Evolutionary conservation across 108 stramenopile species (phyloP).

Genomic region (Cyclotella sp.): DNA sequence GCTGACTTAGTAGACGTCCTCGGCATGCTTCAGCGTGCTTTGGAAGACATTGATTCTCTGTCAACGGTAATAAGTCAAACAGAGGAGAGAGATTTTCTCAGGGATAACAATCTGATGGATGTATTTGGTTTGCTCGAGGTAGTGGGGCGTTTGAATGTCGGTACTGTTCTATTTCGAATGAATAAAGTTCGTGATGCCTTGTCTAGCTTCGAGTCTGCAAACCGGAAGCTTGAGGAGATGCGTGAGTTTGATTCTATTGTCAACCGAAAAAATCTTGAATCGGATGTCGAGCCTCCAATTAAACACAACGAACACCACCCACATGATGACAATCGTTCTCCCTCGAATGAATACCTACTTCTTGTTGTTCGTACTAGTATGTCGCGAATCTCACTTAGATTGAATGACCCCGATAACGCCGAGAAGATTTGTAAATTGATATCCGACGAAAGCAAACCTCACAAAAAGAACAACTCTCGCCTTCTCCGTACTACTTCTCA

Average conservation of each 20-base stretch:
- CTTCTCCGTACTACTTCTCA: slow-evolving; percentile 15
- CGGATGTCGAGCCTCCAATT: not conserved
- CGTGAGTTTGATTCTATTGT: not conserved
- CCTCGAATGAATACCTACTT: slow-evolving; percentile 39
- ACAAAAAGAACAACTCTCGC: slow-evolving; percentile 12
- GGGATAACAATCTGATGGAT: not conserved
- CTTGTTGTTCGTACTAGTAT: slow-evolving; percentile 36
- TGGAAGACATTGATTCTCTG: slow-evolving; percentile 10
- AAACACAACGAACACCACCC: slow-evolving; percentile 11
- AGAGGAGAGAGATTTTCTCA: not conserved
- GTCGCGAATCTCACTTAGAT: slow-evolving; percentile 30
- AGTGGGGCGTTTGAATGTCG: slow-evolving; percentile 44
- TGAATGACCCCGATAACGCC: slow-evolving; percentile 34
- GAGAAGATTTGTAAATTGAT: slow-evolving; percentile 30
- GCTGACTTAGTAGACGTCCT: slow-evolving; percentile 31
- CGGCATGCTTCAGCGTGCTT: slow-evolving; percentile 14
- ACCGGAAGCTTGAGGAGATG: slow-evolving; percentile 14
- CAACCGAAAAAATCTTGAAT: not conserved
- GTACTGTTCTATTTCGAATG: slow-evolving; percentile 38
- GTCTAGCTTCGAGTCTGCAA: slow-evolving; percentile 42
- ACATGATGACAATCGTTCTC: slow-evolving; percentile 44
- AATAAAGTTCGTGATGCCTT: slow-evolving; percentile 49
- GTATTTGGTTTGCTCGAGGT: slow-evolving; percentile 31
- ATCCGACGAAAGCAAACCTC: slow-evolving; percentile 23
- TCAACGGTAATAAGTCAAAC: not conserved